Evolutionary conservation across 2,329 filamentous ascomycete genomes (phyloP).

Genomic region (Fusarium tjaetaba): DNA sequence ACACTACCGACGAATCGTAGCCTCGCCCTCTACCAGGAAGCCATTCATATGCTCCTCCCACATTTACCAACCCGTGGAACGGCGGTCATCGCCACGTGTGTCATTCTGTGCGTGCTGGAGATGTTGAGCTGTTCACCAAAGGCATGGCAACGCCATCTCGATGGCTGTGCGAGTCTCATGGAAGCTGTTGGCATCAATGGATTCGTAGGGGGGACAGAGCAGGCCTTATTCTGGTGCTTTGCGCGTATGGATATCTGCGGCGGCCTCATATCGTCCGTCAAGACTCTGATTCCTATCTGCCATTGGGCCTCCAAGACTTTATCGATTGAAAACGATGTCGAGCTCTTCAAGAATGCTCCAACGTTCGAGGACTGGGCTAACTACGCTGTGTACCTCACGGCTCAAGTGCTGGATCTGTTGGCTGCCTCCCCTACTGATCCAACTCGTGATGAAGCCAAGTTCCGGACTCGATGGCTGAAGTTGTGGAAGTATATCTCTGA

Average conservation of each 20-base stretch:
- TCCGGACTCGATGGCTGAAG: slow-evolving; percentile 48
- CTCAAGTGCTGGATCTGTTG: slow-evolving; percentile 55
- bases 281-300: slow-evolving; percentile 58
- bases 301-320: slow-evolving; percentile 54
- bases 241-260: slow-evolving; percentile 65
- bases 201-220: slow-evolving; percentile 58
- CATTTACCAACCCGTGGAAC: slow-evolving; percentile 58
- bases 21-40: slow-evolving; percentile 60
- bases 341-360: slow-evolving; percentile 48
- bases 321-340: slow-evolving; percentile 45
- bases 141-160: slow-evolving; percentile 61
- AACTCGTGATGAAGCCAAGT: slow-evolving; percentile 39
- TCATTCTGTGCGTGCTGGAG: slow-evolving; percentile 64
- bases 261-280: slow-evolving; percentile 61
- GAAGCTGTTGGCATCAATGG: slow-evolving; percentile 61
- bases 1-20: slow-evolving; percentile 51
- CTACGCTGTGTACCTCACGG: slow-evolving; percentile 59
- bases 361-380: slow-evolving; percentile 61
- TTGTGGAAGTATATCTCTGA: slow-evolving; percentile 53
- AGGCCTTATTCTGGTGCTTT: slow-evolving; percentile 65
- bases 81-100: slow-evolving; percentile 62
- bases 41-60: slow-evolving; percentile 60
- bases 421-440: slow-evolving; percentile 34
- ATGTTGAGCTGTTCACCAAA: slow-evolving; percentile 61
- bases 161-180: slow-evolving; percentile 62